Evolutionary conservation across 805 yeast genomes (phyloP), one percentile per base, ranked within the genome.

Genomic region (Dipodascus albidus): DNA sequence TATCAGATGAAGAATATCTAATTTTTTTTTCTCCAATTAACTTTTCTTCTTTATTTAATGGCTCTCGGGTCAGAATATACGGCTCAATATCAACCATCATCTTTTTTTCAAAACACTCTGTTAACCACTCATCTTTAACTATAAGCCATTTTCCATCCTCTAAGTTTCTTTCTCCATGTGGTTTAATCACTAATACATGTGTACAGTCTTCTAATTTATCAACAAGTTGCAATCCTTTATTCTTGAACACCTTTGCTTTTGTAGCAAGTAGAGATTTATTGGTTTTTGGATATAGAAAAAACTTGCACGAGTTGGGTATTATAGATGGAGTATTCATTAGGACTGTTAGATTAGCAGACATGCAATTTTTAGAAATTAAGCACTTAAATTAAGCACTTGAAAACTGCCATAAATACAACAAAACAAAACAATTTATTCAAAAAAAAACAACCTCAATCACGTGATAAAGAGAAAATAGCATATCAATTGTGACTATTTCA

Each of bases 31-130:
- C 49, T 22, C 27, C 54, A 23, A 49, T 48, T 2, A 53, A 50
- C 52, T 53, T 31, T 31, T 9, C 38, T 9, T 31, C 38, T 9
- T 31, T 31, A 31, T 31, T 31, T 9, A 9, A 9, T 31, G 38
- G 38, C 15, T 31, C 15, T 15, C 49, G 48, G 38, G 50, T 23
- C 47, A 21, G 11, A n/a, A n/a, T n/a, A n/a, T n/a, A n/a, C n/a
- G 48, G 35, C 4, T 42, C 47, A 23, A 50, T 54, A n/a, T 59
- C 55, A 31, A 61, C 51, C 27, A 63, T 52, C 33, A 27, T 48
- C 3, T 53, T 48, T 17, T 49, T 42, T 19, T 57, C 66, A 35
- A 69, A 64, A 52, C 68, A 65, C n/a, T 62, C 65, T 47, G 69
- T 59, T 2, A 65, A 58, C 71, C 71, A 68, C 1, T 55, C 52